Percentiles rank a stretch among this genome's conserved stretches.
Evolutionary conservation across 371 early-diverging fungal genomes (phyloP).

Genomic region (Mortierella sp.): DNA sequence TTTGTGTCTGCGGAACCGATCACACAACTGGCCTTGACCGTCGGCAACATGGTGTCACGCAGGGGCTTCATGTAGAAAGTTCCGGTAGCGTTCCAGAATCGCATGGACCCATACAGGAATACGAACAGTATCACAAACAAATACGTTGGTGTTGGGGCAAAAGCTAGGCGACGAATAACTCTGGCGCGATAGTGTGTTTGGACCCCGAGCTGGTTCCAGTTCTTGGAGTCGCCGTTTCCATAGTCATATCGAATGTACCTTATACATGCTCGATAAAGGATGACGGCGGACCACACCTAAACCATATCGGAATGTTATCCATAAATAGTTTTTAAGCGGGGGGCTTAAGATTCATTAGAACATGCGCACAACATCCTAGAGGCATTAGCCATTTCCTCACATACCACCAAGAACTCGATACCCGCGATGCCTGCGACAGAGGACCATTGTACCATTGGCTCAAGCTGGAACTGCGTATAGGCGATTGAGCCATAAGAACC

Average conservation of each 20-base stretch:
- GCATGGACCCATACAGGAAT: constrained; percentile 48
- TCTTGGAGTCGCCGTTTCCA: neutral
- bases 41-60: constrained; percentile 29
- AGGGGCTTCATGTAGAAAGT: constrained; percentile 41
- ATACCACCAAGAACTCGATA: constrained; percentile 47
- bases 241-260: constrained; percentile 25
- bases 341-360: no score
- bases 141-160: constrained; percentile 41
- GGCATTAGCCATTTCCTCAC: no score
- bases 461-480: constrained; percentile 42
- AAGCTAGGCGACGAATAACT: constrained; percentile 11
- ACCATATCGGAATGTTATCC: neutral
- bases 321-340: constrained; percentile 1
- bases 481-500: constrained; percentile 50
- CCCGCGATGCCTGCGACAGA: constrained; percentile 48
- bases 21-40: constrained; percentile 40
- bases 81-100: constrained; percentile 47
- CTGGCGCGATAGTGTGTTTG: neutral
- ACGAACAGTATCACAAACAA: constrained; percentile 34
- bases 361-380: no score
- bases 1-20: constrained; percentile 18
- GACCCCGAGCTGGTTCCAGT: constrained; percentile 18
- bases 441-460: constrained; percentile 52
- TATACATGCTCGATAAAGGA: constrained; percentile 29
- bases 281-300: constrained; percentile 43